These are phyloP conservation scores for Coniochaeta pulveracea DNA, from an alignment of 2,329 filamentous ascomycete species.

Conservation along the genomic window DNA sequence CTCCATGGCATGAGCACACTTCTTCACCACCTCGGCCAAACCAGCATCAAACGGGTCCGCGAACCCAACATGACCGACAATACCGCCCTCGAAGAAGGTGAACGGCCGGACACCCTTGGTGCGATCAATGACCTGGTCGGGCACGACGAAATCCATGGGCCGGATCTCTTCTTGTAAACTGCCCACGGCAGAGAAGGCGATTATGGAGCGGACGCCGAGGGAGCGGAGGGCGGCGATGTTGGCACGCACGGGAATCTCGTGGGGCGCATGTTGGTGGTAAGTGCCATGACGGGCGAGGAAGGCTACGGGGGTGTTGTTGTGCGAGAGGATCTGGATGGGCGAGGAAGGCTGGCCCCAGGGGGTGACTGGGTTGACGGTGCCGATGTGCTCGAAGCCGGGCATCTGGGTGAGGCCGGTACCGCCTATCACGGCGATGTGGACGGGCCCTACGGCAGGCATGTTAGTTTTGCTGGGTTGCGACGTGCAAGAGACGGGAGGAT, in stretches of 20 bases:
- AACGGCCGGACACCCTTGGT: constrained; percentile 91
- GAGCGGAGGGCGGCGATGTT: constrained; percentile 96
- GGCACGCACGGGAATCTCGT: constrained; percentile 88
- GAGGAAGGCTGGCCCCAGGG: constrained; percentile 78
- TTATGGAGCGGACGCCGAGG: constrained; percentile 79
- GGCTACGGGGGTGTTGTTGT: constrained; percentile 71
- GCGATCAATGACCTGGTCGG: constrained; percentile 93
- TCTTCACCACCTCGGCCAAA: constrained; percentile 64
- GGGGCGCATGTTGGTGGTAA: constrained; percentile 81
- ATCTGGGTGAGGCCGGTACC: constrained; percentile 87
- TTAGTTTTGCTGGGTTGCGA: constrained; percentile 1
- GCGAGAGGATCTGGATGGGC: constrained; percentile 77
- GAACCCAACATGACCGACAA: constrained; percentile 91
- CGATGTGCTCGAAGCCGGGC: constrained; percentile 75
- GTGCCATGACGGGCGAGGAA: constrained; percentile 89
- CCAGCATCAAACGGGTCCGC: constrained; percentile 85
- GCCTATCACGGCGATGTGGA: constrained; percentile 82
- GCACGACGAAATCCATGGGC: constrained; percentile 92
- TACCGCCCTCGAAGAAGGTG: constrained; percentile 88
- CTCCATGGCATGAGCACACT: constrained; percentile 63
- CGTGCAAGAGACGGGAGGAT: neutral
- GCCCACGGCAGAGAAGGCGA: constrained; percentile 92
- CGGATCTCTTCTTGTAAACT: constrained; percentile 86
- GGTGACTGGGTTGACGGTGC: constrained; percentile 63
- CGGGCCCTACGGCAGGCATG: constrained; percentile 37